Base-by-base conservation (phyloP, 148 eudicot species). In the Rheum nobile region DNA sequence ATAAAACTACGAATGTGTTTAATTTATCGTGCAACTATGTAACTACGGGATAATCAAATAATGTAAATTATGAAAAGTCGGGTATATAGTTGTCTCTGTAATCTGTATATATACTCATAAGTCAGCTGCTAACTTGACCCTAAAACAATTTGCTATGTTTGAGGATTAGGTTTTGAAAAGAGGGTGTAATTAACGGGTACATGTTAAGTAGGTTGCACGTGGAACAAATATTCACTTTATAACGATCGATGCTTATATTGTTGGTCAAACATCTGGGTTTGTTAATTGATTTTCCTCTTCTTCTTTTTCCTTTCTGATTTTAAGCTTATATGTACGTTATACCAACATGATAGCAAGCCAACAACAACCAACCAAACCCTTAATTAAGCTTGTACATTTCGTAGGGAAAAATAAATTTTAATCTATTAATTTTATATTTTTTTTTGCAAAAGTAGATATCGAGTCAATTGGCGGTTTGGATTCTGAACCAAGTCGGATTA, bases 271-370 rank as follows among this genome's bases (percentile, higher is more conserved):
- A 65, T 65, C 39, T 65, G 70, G 41, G 39, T 65, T 63, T 57
- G 39, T 65, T 65, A 16, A 6, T 65, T 6, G 10, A 31, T 65
- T 16, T 31, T 31, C 32, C 13, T 65, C 10, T 16, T 34, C 0
- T 4, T 32, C 31, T 63, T 54, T 63, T 31, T 29, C 12, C 7
- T 59, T 59, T 28, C 32, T 59, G 41, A 16, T 32, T 32, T 65
- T 65, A 3, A 65, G 32, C n/a, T 32, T 65, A 34, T 32, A 34
- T 32, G 38, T 65, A 24, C 21, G 39, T 31, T 34, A 34, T 65
- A 65, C 70, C 70, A 65, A 65, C 39, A 65, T 65, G 70, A 65
- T 65, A 65, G 70, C 70, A 65, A 65, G 70, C 70, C 70, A 65
- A 65, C 70, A 65, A 65, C 70, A 65, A 65, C 70, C 31, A 65